A percentile compares a stretch with the other conserved stretches of the same genome.
These are phyloP conservation scores for Pilatotrama ljubarskyi DNA, from an alignment of 768 basidiomycete species.

Conservation along the genomic window DNA sequence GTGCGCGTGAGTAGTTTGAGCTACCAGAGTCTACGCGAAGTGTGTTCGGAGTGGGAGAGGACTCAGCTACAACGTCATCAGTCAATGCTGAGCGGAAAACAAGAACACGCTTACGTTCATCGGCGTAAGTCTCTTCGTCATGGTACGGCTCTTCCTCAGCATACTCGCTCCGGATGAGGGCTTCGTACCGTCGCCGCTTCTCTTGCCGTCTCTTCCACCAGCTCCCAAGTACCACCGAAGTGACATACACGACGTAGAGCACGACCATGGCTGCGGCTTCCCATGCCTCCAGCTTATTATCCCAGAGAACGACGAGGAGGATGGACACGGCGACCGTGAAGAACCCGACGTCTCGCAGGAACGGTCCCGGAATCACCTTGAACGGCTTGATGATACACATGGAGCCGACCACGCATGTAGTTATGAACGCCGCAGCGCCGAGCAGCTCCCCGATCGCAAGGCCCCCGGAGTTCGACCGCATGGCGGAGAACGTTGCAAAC, in stretches of 20 bases:
- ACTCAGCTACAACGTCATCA: background rate
- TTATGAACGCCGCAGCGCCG: constrained; percentile 94
- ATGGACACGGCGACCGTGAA: constrained; percentile 81
- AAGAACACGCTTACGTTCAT: constrained; percentile 51
- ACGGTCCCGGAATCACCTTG: constrained; percentile 74
- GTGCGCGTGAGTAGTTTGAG: constrained; percentile 31
- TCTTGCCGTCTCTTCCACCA: constrained; percentile 73
- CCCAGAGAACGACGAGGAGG: constrained; percentile 76
- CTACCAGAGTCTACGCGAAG: constrained; percentile 27
- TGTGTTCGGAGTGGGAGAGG: constrained; percentile 27
- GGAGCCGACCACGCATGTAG: constrained; percentile 94
- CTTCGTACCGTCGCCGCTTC: constrained; percentile 46
- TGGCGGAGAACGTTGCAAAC: constrained; percentile 93
- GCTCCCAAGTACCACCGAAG: constrained; percentile 69
- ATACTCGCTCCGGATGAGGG: constrained; percentile 59
- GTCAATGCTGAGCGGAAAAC: too few relatives aligned
- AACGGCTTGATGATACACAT: constrained; percentile 98
- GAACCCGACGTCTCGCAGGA: constrained; percentile 93
- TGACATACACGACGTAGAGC: constrained; percentile 78
- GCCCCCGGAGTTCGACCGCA: constrained; percentile 81
- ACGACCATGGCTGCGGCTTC: constrained; percentile 74
- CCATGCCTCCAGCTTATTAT: constrained; percentile 66
- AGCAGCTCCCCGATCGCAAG: constrained; percentile 94
- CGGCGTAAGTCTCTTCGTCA: constrained; percentile 54
- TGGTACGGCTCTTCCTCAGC: constrained; percentile 47